phyloP scores from a whole-genome alignment of 2,329 filamentous ascomycete genomes.

The Mycocentrospora acerina region DNA sequence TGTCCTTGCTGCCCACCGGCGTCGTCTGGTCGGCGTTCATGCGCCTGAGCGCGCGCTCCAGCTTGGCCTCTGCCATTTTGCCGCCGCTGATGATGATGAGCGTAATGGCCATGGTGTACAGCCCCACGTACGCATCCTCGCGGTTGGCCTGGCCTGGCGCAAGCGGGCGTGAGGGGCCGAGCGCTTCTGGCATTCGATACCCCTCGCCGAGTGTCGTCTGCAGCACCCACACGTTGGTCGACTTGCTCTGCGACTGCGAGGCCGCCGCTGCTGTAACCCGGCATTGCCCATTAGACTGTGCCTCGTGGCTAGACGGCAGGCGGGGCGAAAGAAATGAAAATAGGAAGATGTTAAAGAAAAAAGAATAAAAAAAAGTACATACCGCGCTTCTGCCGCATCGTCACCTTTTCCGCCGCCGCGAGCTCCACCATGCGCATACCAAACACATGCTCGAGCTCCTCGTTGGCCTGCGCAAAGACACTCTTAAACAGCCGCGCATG shows the following conservation, averaged over 20 bases:
- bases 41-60: slow-evolving; percentile 72
- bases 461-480: slow-evolving; percentile 77
- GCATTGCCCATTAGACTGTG: slow-evolving; percentile 2
- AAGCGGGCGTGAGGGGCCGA: slow-evolving; percentile 67
- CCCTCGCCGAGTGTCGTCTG: slow-evolving; percentile 68
- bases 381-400: slow-evolving; percentile 78
- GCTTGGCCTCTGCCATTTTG: slow-evolving; percentile 72
- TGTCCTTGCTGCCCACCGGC: slow-evolving; percentile 71
- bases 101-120: slow-evolving; percentile 79
- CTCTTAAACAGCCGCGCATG: slow-evolving; percentile 70
- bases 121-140: slow-evolving; percentile 77
- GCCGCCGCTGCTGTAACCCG: slow-evolving; percentile 56
- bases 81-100: slow-evolving; percentile 74
- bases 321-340: too few relatives aligned
- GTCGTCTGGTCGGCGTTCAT: slow-evolving; percentile 76
- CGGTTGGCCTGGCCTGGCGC: slow-evolving; percentile 53
- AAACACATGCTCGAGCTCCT: slow-evolving; percentile 69
- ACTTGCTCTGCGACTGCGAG: slow-evolving; percentile 51
- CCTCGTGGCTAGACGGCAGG: background rate
- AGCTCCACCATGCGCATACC: slow-evolving; percentile 93
- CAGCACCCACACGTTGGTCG: slow-evolving; percentile 75
- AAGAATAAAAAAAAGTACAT: slow-evolving; percentile 22
- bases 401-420: slow-evolving; percentile 76
- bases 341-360: too few relatives aligned
- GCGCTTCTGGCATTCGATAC: slow-evolving; percentile 65